These are phyloP conservation scores for Cercis canadensis DNA, from an alignment of 306 rosid genomes.

Conservation along the genomic window DNA sequence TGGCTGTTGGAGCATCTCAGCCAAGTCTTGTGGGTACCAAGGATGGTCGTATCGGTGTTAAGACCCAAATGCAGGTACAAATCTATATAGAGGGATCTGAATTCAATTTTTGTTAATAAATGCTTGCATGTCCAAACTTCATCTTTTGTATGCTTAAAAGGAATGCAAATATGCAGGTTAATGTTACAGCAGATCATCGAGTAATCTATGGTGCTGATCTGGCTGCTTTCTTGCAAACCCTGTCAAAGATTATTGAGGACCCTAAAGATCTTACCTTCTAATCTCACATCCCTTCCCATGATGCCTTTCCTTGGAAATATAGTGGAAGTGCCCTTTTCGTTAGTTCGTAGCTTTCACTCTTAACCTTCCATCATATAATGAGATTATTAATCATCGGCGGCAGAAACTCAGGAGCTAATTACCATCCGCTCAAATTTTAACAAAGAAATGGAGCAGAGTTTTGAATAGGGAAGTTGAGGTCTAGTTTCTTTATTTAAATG, in stretches of 20 bases:
- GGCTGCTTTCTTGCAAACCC: conserved; percentile 91
- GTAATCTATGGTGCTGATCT: conserved; percentile 93
- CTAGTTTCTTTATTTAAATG: conserved; percentile 32
- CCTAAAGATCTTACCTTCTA: conserved; percentile 96
- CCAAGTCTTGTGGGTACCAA: conserved; percentile 80
- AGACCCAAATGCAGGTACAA: conserved; percentile 95
- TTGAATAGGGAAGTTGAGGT: conserved; percentile 42
- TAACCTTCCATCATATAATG: conserved; percentile 1
- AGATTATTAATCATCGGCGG: conserved; percentile 1
- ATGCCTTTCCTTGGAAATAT: conserved; percentile 13
- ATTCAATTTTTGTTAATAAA: conserved; percentile 14
- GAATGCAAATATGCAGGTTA: conserved; percentile 64
- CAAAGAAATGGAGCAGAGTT: conserved; percentile 33
- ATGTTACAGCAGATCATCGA: conserved; percentile 98
- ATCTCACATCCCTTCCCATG: conserved; percentile 38
- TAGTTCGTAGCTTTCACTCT: conserved; percentile 5
- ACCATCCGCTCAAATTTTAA: conserved; percentile 32
- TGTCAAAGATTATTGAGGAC: conserved; percentile 87
- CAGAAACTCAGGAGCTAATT: conserved; percentile 32
- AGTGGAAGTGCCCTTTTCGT: background rate
- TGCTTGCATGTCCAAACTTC: conserved; percentile 9
- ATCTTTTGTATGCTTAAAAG: conserved; percentile 35
- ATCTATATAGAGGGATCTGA: conserved; percentile 2
- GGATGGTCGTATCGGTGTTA: conserved; percentile 91
- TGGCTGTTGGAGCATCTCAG: conserved; percentile 95